A percentile compares a stretch with the other conserved stretches of the same genome.
Evolutionary conservation across 2,329 filamentous ascomycete genomes (phyloP).

Genomic region (Nothopassalora personata): DNA sequence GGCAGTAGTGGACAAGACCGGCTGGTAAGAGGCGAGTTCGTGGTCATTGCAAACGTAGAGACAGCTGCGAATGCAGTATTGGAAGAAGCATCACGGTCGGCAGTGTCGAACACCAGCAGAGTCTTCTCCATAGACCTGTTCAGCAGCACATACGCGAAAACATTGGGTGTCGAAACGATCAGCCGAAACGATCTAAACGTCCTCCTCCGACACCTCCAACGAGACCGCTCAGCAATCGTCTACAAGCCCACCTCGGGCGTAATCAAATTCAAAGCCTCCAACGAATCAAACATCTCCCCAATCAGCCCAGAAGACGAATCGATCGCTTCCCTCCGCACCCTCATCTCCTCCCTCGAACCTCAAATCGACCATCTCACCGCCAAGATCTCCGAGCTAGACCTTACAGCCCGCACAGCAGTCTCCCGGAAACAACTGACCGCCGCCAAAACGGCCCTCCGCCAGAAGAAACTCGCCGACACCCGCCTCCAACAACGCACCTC

Average conservation of each 20-base stretch:
- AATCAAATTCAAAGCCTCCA: slow-evolving; percentile 65
- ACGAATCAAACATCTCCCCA: slow-evolving; percentile 37
- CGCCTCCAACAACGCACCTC: slow-evolving; percentile 66
- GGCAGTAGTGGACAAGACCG: slow-evolving; percentile 40
- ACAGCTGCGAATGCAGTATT: slow-evolving; percentile 40
- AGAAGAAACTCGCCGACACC: slow-evolving; percentile 74
- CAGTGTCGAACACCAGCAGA: slow-evolving; percentile 32
- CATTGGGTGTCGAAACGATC: slow-evolving; percentile 26
- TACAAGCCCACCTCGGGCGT: slow-evolving; percentile 42
- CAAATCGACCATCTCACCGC: slow-evolving; percentile 62
- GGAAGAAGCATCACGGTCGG: slow-evolving; percentile 27
- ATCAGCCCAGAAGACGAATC: slow-evolving; percentile 75
- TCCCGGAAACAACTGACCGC: slow-evolving; percentile 65
- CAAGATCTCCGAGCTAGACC: slow-evolving; percentile 47
- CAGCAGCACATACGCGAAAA: slow-evolving; percentile 22
- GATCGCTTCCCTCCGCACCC: slow-evolving; percentile 71
- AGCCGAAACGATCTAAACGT: slow-evolving; percentile 45
- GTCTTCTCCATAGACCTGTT: slow-evolving; percentile 31
- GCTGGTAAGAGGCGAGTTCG: slow-evolving; percentile 58
- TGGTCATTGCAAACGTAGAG: slow-evolving; percentile 61
- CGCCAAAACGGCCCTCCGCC: slow-evolving; percentile 72
- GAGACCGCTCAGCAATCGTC: slow-evolving; percentile 49
- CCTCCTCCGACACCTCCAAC: slow-evolving; percentile 37
- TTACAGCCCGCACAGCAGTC: slow-evolving; percentile 64
- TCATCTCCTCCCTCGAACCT: slow-evolving; percentile 61